Conservation (phyloP, 106 monocot genomes). For the Phalaenopsis equestris region DNA sequence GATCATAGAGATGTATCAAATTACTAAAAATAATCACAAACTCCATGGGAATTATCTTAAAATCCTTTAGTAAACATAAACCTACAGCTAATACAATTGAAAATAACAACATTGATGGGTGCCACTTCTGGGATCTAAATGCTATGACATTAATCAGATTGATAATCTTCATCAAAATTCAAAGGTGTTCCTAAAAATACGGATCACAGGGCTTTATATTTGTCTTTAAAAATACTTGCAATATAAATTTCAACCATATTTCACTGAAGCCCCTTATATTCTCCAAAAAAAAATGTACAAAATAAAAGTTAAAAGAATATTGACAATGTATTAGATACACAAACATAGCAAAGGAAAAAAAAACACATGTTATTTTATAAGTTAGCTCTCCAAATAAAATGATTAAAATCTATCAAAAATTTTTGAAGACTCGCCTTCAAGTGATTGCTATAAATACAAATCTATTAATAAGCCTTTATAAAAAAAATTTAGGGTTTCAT, state of each 20-base stretch:
- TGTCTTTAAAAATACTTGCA: neutral
- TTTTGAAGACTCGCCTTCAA: neutral
- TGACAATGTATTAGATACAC: neutral
- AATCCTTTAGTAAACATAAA: neutral
- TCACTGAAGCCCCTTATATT: neutral
- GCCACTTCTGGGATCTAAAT: neutral
- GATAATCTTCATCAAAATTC: neutral
- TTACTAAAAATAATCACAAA: neutral
- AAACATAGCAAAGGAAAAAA: neutral
- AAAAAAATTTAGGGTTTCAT: neutral
- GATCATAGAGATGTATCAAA: conserved; percentile 4
- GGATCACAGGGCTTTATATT: neutral
- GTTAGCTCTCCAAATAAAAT: neutral
- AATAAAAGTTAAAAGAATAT: neutral
- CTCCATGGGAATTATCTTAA: neutral
- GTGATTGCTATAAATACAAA: neutral
- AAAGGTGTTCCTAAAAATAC: neutral
- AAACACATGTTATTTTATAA: neutral
- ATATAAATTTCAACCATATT: neutral
- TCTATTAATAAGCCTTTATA: neutral
- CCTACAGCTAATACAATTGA: neutral
- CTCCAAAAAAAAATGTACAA: neutral
- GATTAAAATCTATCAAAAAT: neutral
- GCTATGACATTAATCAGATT: neutral
- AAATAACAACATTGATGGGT: neutral